These are phyloP conservation scores for Boeremia lycopersici DNA, from an alignment of 2,329 filamentous ascomycete species.

Conservation along the genomic window DNA sequence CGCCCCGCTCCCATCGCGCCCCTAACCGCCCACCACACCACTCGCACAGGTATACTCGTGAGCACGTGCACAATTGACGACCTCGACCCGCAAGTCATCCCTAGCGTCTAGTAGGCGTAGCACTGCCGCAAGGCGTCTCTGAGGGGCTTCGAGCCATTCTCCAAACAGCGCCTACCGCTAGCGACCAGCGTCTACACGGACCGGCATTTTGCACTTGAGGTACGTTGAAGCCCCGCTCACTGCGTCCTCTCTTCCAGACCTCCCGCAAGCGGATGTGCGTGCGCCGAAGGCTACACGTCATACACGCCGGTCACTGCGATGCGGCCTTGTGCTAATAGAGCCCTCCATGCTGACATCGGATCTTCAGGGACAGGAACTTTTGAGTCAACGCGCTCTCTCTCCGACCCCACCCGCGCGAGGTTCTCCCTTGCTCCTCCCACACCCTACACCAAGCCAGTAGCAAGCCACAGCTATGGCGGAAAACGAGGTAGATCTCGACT, in stretches of 20 bases:
- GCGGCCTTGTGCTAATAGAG: conserved; percentile 14
- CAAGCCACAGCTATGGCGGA: conserved; percentile 68
- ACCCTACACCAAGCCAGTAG: conserved; percentile 34
- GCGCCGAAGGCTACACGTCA: conserved; percentile 15
- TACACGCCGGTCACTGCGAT: conserved; percentile 19
- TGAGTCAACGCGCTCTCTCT: conserved; percentile 33
- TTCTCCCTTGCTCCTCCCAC: conserved; percentile 38
- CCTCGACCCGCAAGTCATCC: conserved; percentile 28
- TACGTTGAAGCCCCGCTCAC: conserved; percentile 27
- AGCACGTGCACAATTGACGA: conserved; percentile 38
- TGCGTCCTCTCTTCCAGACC: neutral
- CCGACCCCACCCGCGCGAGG: conserved; percentile 42
- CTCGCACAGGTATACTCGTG: conserved; percentile 36
- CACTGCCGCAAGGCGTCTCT: conserved; percentile 44
- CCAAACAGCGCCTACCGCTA: conserved; percentile 34
- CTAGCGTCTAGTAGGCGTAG: conserved; percentile 43
- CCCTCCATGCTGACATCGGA: conserved; percentile 28
- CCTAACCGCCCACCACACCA: conserved; percentile 35
- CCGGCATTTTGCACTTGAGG: conserved; percentile 35
- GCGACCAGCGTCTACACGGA: conserved; percentile 26
- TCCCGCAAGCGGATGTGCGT: neutral
- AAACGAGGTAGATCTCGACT: conserved; percentile 97
- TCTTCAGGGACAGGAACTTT: conserved; percentile 27
- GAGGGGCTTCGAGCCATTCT: conserved; percentile 50
- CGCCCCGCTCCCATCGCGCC: conserved; percentile 37